Evolutionary conservation across 2,329 filamentous ascomycete genomes (phyloP).

Genomic region (Incumbomyces delicatus): DNA sequence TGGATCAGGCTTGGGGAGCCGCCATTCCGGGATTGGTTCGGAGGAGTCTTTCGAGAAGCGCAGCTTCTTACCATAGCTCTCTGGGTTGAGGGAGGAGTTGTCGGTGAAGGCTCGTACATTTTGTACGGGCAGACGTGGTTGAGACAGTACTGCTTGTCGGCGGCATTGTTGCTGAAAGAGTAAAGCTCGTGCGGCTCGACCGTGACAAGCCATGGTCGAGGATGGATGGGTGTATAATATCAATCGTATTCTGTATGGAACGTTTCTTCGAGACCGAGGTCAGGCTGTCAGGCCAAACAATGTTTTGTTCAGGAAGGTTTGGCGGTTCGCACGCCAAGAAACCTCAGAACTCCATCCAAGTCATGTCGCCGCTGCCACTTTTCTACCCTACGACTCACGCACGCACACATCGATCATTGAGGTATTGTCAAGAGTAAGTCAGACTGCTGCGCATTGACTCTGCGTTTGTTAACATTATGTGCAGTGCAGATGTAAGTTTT

Average conservation of each 20-base stretch:
- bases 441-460: not conserved
- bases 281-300: not conserved
- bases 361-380: not conserved
- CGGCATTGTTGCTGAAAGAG: constrained; percentile 18
- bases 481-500: constrained; percentile 80
- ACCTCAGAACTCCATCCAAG: too few species aligned
- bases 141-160: not conserved
- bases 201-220: constrained; percentile 9
- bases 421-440: constrained; percentile 8
- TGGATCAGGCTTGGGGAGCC: constrained; percentile 1
- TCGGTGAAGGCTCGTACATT: constrained; percentile 7
- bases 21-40: constrained; percentile 4
- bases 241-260: too few species aligned
- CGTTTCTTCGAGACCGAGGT: too few species aligned
- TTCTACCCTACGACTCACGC: not conserved
- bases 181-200: constrained; percentile 12
- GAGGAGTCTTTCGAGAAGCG: not conserved
- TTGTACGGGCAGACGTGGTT: not conserved
- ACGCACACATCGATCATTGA: not conserved
- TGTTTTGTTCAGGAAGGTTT: too few species aligned
- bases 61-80: constrained; percentile 15
- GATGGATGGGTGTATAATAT: not conserved
- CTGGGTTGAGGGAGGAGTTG: constrained; percentile 14
- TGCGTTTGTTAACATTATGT: constrained; percentile 16
- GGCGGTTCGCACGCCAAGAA: too few species aligned